These are phyloP conservation scores for Epichloe glyceriae DNA, from an alignment of 2,329 filamentous ascomycete species.

Conservation along the genomic window DNA sequence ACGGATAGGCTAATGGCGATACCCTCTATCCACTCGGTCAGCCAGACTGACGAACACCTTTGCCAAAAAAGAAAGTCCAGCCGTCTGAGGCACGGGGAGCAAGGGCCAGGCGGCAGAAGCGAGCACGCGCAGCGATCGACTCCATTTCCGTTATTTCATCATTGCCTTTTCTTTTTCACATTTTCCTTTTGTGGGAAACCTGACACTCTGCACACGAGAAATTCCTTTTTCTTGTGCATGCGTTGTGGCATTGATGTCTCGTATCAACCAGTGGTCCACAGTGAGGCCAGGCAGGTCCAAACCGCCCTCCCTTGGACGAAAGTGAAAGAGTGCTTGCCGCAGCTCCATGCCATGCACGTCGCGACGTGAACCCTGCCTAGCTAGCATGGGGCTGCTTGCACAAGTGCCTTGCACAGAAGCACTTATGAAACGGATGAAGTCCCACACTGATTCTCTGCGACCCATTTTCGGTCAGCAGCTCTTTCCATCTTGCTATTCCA, in stretches of 20 bases:
- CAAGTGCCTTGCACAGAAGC: background rate
- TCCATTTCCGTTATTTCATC: background rate
- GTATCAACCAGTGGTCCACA: background rate
- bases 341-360: constrained; percentile 4
- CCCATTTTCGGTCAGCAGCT: background rate
- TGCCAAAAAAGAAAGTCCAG: background rate
- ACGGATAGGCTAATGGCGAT: background rate
- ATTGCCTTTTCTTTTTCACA: background rate
- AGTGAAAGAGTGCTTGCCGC: background rate
- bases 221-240: background rate
- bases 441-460: background rate
- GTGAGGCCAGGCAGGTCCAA: background rate
- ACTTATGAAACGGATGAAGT: background rate
- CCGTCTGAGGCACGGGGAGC: background rate
- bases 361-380: constrained; percentile 2
- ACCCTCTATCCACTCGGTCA: background rate
- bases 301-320: background rate
- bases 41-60: background rate
- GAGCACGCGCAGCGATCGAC: background rate
- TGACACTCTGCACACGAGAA: background rate
- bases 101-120: background rate
- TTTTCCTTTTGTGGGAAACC: background rate
- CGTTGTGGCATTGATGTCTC: constrained; percentile 2
- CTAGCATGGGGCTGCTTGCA: background rate
- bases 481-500: background rate